Evolutionary conservation across 306 rosid genomes (phyloP), one percentile per base, ranked within the genome.

Genomic region (Begonia peltatifolia): DNA sequence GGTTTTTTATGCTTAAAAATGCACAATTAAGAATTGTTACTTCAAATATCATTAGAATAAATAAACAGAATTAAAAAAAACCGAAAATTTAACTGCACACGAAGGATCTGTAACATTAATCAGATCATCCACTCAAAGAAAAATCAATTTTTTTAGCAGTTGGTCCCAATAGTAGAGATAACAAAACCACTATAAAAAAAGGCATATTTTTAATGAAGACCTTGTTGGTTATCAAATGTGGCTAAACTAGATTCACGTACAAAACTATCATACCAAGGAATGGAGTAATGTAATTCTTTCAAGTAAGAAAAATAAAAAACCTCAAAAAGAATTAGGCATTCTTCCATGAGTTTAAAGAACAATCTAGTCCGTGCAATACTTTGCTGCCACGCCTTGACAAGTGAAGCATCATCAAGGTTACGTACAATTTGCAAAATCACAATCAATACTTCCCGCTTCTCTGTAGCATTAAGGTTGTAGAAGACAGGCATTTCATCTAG

Each of bases 401-500:
- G 94, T 54, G 97, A 85, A 57, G 76, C 67, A 65, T 83, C 97
- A 63, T 90, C 97, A 60, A 90, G 95, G 68, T 86, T 85, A 50
- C 97, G 87, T 47, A 90, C 97, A 69, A 90, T 83, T 90, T 80
- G 94, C 75, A 90, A 59, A 80, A 80, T 80, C 49, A 84, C 84
- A 48, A 83, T 74, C 47, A 86, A 68, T 57, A 85, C 94, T 79
- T 90, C 97, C 36, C 95, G 92, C 84, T 90, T 90, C 74, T 90
- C 97, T 56, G 78, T 75, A 48, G 95, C 67, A 74, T 76, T 83
- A 50, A 90, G 86, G 75, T 90, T 90, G 81, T 83, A 86, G 67
- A 85, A 85, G 71, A 90, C 94, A 13, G 97, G 97, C 97, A 90
- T 90, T 67, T 90, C 97, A 73, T 90, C 97, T 53, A 90, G 65